Conservation (phyloP, 192 early-diverging fungal species). For the Chytriomyces confervae region DNA sequence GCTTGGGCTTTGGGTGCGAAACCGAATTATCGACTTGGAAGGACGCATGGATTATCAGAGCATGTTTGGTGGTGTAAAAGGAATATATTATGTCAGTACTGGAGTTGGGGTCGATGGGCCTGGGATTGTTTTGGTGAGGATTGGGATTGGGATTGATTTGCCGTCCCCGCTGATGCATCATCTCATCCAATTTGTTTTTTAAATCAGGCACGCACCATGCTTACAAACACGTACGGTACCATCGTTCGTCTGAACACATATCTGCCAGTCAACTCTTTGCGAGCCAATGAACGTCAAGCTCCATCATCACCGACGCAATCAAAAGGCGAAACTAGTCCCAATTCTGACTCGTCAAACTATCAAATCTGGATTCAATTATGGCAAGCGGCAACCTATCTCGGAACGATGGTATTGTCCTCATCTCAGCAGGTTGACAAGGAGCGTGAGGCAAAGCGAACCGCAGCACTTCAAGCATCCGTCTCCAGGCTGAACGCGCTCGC, state of each 20-base stretch:
- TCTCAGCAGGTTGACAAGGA: slow-evolving; percentile 12
- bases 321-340: background rate
- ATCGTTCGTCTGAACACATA: slow-evolving; percentile 37
- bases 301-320: background rate
- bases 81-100: background rate
- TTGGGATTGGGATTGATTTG: background rate
- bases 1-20: slow-evolving; percentile 18
- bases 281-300: background rate
- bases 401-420: background rate
- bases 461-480: slow-evolving; percentile 3
- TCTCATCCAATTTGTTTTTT: background rate
- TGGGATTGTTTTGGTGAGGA: slow-evolving; percentile 17
- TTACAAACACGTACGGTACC: slow-evolving; percentile 29
- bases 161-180: background rate
- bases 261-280: slow-evolving; percentile 20
- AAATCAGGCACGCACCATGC: slow-evolving; percentile 14
- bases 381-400: background rate
- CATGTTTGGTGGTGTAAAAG: slow-evolving; percentile 13
- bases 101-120: slow-evolving; percentile 13
- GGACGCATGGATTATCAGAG: slow-evolving; percentile 16
- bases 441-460: background rate
- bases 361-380: background rate
- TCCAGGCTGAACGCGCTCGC: slow-evolving; percentile 5
- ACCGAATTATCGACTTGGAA: slow-evolving; percentile 24
- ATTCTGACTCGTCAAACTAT: background rate